Conservation (phyloP, 2,329 filamentous ascomycete species). For the Verticillium longisporum region DNA sequence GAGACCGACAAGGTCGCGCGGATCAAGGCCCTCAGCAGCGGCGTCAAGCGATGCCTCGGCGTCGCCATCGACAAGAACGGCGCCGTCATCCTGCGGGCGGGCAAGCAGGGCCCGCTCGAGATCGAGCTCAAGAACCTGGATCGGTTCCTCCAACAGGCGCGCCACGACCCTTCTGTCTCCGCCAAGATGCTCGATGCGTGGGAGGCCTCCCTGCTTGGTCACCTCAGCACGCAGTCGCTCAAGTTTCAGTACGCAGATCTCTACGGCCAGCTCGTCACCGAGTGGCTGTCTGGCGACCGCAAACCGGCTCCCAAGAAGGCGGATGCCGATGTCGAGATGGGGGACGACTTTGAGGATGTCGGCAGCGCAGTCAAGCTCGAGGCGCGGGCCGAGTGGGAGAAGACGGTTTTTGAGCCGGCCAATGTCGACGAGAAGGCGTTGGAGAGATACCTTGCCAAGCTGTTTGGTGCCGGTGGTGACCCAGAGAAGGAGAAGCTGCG, state of each 20-base stretch:
- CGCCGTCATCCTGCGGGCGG: constrained; percentile 11
- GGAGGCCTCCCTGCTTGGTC: constrained; percentile 9
- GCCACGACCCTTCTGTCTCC: constrained; percentile 33
- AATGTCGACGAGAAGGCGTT: constrained; percentile 29
- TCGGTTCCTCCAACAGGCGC: constrained; percentile 30
- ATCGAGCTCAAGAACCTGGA: constrained; percentile 16
- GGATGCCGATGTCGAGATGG: constrained; percentile 17
- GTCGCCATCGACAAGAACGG: constrained; percentile 21
- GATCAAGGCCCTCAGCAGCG: constrained; percentile 22
- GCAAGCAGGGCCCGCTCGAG: neutral
- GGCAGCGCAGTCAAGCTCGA: constrained; percentile 33
- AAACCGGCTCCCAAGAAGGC: neutral
- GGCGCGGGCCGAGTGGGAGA: constrained; percentile 27
- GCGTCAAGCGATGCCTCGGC: constrained; percentile 27
- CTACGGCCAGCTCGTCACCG: constrained; percentile 38
- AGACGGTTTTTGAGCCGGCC: constrained; percentile 32
- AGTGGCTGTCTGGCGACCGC: constrained; percentile 31
- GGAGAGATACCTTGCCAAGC: constrained; percentile 26
- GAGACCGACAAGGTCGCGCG: constrained; percentile 20
- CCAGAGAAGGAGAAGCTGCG: constrained; percentile 21
- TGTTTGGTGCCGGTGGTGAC: constrained; percentile 28
- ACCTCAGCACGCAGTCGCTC: constrained; percentile 22
- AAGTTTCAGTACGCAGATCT: constrained; percentile 36
- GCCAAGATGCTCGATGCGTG: constrained; percentile 21
- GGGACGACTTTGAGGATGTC: constrained; percentile 31